Conservation (phyloP, 2,329 filamentous ascomycete genomes). For the Raffaelea ambrosiae region DNA sequence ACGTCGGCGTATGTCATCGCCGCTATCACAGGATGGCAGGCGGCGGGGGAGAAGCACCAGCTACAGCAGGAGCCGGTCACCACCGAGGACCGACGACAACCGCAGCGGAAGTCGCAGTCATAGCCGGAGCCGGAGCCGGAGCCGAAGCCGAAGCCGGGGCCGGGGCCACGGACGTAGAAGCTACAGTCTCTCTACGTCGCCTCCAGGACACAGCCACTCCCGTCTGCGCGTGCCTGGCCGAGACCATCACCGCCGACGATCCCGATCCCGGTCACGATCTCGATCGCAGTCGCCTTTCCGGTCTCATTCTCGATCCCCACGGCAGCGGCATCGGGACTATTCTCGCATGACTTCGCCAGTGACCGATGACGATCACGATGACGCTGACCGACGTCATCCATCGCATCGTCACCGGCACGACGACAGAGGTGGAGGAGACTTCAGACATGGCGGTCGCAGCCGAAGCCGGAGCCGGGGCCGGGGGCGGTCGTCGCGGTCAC, state of each 20-base stretch:
- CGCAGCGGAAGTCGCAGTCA: slow-evolving; percentile 17
- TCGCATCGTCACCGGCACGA: no score
- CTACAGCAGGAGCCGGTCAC: slow-evolving; percentile 15
- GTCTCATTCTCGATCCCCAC: neutral
- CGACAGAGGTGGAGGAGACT: no score
- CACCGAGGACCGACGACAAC: slow-evolving; percentile 8
- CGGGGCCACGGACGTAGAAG: neutral
- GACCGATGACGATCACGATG: no score
- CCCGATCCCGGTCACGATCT: slow-evolving; percentile 12
- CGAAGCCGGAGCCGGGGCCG: no score
- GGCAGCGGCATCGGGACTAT: slow-evolving; percentile 8
- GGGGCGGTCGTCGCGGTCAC: no score
- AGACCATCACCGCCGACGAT: slow-evolving; percentile 1
- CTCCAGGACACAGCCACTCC: neutral
- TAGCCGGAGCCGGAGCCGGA: slow-evolving; percentile 16
- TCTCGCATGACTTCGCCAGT: slow-evolving; percentile 7
- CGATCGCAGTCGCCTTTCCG: slow-evolving; percentile 8
- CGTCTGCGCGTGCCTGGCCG: neutral
- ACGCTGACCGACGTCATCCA: no score
- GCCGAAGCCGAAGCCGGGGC: slow-evolving; percentile 16
- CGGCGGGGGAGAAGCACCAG: slow-evolving; percentile 17
- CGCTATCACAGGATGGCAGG: slow-evolving; percentile 10
- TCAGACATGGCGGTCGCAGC: no score
- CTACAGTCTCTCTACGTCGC: neutral
- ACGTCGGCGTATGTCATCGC: neutral